A percentile compares a stretch with the other conserved stretches of the same genome.
Conservation (phyloP, 495 filamentous ascomycete species). For the Cryomyces antarcticus region DNA sequence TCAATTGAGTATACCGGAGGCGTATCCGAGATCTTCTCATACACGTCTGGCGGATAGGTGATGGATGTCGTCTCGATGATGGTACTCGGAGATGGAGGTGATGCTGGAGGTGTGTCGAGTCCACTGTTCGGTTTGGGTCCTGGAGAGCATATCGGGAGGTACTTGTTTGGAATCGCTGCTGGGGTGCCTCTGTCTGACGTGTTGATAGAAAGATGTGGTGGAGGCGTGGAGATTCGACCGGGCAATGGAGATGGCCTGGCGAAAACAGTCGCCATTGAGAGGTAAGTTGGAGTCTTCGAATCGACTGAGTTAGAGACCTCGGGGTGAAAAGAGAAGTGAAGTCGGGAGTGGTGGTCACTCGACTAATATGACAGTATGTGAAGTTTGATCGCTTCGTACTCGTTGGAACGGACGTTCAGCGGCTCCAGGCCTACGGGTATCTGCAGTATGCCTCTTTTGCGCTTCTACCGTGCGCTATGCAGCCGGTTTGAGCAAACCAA, state of each 20-base stretch:
- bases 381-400: no score
- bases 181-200: slow-evolving; percentile 29
- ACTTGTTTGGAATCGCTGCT: slow-evolving; percentile 66
- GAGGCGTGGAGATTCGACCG: slow-evolving; percentile 13
- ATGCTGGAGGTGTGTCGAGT: slow-evolving; percentile 46
- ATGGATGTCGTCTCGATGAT: slow-evolving; percentile 39
- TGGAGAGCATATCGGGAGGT: slow-evolving; percentile 67
- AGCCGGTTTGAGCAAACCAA: no score
- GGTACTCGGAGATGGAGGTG: slow-evolving; percentile 32
- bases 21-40: slow-evolving; percentile 30
- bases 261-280: slow-evolving; percentile 16
- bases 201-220: slow-evolving; percentile 25
- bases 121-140: slow-evolving; percentile 43
- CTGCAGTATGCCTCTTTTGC: no score
- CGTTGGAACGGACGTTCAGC: no score
- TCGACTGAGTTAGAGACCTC: no score
- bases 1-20: slow-evolving; percentile 55
- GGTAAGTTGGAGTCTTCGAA: no score
- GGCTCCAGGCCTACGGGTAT: no score
- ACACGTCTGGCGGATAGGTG: slow-evolving; percentile 52
- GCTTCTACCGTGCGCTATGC: no score
- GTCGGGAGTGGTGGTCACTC: no score
- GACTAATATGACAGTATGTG: no score
- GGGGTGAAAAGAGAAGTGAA: no score
- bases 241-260: slow-evolving; percentile 13